Percentiles rank a stretch among this genome's conserved stretches.
phyloP scores from a whole-genome alignment of 257 asterid genomes.

The Primulina huaijiensis region DNA sequence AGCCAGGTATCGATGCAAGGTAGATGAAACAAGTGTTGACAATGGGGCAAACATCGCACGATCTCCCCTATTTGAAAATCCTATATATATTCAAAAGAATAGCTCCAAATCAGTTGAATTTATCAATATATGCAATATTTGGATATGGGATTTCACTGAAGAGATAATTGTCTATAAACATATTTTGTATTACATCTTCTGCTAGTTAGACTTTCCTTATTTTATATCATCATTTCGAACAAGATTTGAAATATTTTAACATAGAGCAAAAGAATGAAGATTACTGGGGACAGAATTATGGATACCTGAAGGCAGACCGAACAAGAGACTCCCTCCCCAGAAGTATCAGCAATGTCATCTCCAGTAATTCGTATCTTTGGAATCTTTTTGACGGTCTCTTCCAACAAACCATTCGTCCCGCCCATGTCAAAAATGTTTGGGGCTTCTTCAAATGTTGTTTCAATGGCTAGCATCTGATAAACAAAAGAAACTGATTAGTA shows the following conservation, averaged over 20 bases:
- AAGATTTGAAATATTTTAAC: background rate
- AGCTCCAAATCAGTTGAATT: slow-evolving; percentile 1
- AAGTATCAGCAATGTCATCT: slow-evolving; percentile 56
- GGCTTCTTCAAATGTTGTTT: slow-evolving; percentile 66
- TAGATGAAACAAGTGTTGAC: slow-evolving; percentile 87
- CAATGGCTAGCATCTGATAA: slow-evolving; percentile 90
- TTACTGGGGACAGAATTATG: background rate
- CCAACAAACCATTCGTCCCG: slow-evolving; percentile 83
- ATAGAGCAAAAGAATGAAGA: background rate
- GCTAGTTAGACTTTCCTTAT: background rate
- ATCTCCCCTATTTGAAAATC: slow-evolving; percentile 90
- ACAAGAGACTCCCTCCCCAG: slow-evolving; percentile 83
- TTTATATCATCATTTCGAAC: background rate
- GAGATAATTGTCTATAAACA: background rate
- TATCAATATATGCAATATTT: background rate
- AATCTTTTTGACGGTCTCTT: slow-evolving; percentile 80
- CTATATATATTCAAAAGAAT: slow-evolving; percentile 30
- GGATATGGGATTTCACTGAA: background rate
- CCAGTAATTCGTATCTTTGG: slow-evolving; percentile 65
- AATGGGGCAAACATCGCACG: slow-evolving; percentile 78
- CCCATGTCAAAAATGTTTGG: slow-evolving; percentile 86
- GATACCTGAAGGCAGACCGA: slow-evolving; percentile 97
- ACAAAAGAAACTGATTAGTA: slow-evolving; percentile 1
- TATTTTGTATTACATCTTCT: background rate
- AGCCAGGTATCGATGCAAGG: slow-evolving; percentile 98